A percentile compares a stretch with the other conserved stretches of the same genome.
These are phyloP conservation scores for Pyronema domesticum DNA, from an alignment of 495 filamentous ascomycete genomes.

Conservation along the genomic window DNA sequence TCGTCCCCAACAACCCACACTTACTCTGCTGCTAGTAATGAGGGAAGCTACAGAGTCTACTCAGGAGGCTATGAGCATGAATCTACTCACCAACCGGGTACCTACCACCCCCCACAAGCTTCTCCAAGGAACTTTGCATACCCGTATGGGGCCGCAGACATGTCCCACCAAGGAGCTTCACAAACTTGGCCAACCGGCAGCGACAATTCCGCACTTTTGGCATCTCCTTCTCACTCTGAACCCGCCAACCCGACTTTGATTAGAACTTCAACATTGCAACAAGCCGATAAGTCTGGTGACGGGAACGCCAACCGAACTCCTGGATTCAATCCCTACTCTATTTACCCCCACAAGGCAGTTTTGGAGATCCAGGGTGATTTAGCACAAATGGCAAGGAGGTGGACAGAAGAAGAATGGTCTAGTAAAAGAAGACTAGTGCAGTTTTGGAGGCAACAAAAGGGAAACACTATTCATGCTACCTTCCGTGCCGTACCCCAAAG, in stretches of 20 bases:
- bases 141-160: constrained; percentile 20
- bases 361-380: constrained; percentile 75
- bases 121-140: constrained; percentile 27
- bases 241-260: constrained; percentile 49
- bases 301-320: constrained; percentile 28
- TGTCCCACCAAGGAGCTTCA: constrained; percentile 13
- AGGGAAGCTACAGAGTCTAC: constrained; percentile 16
- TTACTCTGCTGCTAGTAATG: constrained; percentile 19
- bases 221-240: constrained; percentile 27
- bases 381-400: constrained; percentile 56
- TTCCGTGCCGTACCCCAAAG: constrained; percentile 55
- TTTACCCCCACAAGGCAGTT: constrained; percentile 72
- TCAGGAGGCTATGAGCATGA: constrained; percentile 26
- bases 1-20: constrained; percentile 23
- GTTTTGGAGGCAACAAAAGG: constrained; percentile 63
- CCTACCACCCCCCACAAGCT: constrained; percentile 31
- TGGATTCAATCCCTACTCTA: constrained; percentile 59
- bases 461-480: constrained; percentile 49
- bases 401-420: constrained; percentile 62
- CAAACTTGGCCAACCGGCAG: constrained; percentile 28
- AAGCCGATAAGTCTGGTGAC: constrained; percentile 27
- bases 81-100: constrained; percentile 21
- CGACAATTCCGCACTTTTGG: neutral
- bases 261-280: constrained; percentile 62
- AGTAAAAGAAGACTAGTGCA: constrained; percentile 64